Evolutionary conservation across 148 eudicot genomes (phyloP), one percentile per base, ranked within the genome.

Genomic region (Camellia sinensis): DNA sequence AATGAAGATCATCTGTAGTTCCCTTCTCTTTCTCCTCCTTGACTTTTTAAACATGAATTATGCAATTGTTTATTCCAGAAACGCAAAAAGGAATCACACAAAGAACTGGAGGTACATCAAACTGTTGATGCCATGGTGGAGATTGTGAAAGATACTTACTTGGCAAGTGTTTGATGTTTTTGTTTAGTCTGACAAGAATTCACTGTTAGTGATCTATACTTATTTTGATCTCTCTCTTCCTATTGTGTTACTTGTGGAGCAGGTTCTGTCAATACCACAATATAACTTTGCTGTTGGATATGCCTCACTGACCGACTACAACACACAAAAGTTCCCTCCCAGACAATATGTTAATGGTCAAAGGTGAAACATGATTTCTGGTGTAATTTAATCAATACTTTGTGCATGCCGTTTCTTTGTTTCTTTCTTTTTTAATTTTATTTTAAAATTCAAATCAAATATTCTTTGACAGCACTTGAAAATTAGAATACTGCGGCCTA

Each of bases 221-320:
- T 72, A 56, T 13, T 50, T 79, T 67, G 64, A 76, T 37, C 62
- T 69, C 5, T 78, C 46, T 73, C 45, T 65, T 79, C 56, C 69
- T 54, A 22, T 6, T 82, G 7, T 76, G 62, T 56, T 64, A 43
- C 40, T 21, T 78, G 44, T 70, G 17, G 64, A 18, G 59, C 86
- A 91, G 94, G 92, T 91, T 81, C 90, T 95, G 80, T 95, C 97
- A 8, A 76, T 95, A 74, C 98, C 97, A 17, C 90, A 91, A 41
- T 81, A 80, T 83, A 84, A 89, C 76, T 82, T 71, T 82, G 88
- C 92, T 37, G 71, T 93, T 67, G 98, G 98, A 56, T 93, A 89
- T 85, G 90, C 91, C 53, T 87, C 97, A 21, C 61, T 82, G 15
- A 85, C 81, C 67, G 98, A 95, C 87, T 95, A 91, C 86, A 95